A percentile compares a stretch with the other conserved stretches of the same genome.
Evolutionary conservation across 2,329 filamentous ascomycete genomes (phyloP).

Genomic region (Calonectria hongkongensis): DNA sequence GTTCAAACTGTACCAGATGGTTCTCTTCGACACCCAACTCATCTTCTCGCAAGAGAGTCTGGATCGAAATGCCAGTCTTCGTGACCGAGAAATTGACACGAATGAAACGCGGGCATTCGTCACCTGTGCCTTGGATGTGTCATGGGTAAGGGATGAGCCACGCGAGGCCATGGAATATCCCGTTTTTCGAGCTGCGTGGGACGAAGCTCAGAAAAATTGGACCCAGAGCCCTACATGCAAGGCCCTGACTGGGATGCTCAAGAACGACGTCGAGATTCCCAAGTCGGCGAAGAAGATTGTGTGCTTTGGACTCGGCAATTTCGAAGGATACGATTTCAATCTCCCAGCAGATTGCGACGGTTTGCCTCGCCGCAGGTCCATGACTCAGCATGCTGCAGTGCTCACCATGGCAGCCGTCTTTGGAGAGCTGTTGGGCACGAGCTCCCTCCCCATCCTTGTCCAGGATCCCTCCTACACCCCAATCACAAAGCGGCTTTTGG

Average conservation of each 20-base stretch:
- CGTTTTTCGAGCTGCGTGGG: neutral
- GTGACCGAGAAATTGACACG: neutral
- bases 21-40: neutral
- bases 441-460: conserved; percentile 11
- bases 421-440: conserved; percentile 2
- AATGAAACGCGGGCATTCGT: neutral
- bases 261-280: neutral
- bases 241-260: neutral
- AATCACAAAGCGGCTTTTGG: conserved; percentile 20
- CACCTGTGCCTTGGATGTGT: neutral
- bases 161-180: neutral
- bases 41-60: neutral
- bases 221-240: neutral
- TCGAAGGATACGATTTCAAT: conserved; percentile 2
- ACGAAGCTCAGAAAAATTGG: neutral
- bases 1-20: neutral
- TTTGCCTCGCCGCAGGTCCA: neutral
- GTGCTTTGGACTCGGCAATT: conserved; percentile 32
- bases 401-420: conserved; percentile 17
- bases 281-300: conserved; percentile 26
- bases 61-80: neutral
- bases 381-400: conserved; percentile 28
- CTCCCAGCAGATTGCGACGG: neutral
- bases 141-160: neutral
- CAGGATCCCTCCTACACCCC: conserved; percentile 39